Percentiles rank a stretch among this genome's conserved stretches.
Evolutionary conservation across 208 protist species (phyloP).

Genomic region (Trypanosoma avium): DNA sequence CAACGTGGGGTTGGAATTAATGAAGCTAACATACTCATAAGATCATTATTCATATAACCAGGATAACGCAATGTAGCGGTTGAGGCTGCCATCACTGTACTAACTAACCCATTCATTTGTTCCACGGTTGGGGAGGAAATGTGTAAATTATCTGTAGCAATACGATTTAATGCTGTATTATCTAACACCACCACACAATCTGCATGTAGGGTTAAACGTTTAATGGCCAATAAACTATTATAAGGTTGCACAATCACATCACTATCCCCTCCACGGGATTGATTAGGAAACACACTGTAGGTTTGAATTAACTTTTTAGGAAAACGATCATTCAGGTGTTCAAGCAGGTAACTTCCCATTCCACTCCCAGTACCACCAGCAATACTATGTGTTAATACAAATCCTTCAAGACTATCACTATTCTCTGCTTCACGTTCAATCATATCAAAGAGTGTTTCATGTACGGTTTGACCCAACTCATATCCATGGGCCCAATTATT

Average conservation of each 20-base stretch:
- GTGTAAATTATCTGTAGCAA: constrained; percentile 96
- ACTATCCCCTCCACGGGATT: constrained; percentile 64
- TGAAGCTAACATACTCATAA: constrained; percentile 96
- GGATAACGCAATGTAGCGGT: constrained; percentile 99
- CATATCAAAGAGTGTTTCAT: constrained; percentile 98
- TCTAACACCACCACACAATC: constrained; percentile 99
- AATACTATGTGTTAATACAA: constrained; percentile 99
- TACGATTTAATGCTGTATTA: constrained; percentile 98
- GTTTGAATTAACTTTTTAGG: constrained; percentile 99
- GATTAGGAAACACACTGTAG: constrained; percentile 99
- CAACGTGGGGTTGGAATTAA: constrained; percentile 99
- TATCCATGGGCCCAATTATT: constrained; percentile 99
- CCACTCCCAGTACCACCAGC: constrained; percentile 99
- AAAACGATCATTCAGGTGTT: constrained; percentile 97
- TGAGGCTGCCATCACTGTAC: constrained; percentile 98
- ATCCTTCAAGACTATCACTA: constrained; percentile 98
- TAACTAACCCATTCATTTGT: constrained; percentile 98
- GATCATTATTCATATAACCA: constrained; percentile 98
- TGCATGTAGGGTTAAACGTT: constrained; percentile 96
- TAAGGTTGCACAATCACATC: constrained; percentile 99
- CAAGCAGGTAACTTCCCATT: constrained; percentile 98
- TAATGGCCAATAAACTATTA: constrained; percentile 99
- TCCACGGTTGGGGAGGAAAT: constrained; percentile 94
- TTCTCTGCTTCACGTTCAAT: constrained; percentile 99
- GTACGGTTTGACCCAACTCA: constrained; percentile 88